Evolutionary conservation across 2,329 filamentous ascomycete genomes (phyloP), one percentile per base, ranked within the genome.

Genomic region (Aureobasidium subglaciale): DNA sequence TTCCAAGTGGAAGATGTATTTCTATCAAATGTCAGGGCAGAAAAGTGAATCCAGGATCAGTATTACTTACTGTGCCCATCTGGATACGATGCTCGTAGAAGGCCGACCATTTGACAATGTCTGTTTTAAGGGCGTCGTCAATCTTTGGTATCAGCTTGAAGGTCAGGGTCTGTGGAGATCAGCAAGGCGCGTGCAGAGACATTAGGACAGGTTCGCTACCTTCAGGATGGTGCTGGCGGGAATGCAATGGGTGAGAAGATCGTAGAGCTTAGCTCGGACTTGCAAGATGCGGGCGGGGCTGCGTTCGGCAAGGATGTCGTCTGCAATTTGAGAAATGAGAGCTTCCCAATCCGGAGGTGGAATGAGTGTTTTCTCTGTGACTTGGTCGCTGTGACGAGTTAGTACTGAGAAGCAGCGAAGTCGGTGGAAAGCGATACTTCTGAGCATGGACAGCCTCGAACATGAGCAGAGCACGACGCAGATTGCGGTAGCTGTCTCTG

Each of bases 331-430:
- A 5, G 82, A 79, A 62, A 99, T 91, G 59, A 99, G 79, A 0
- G 90, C 88, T 69, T 99, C 93, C 91, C 93, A 99, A 65, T 99
- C 93, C 1, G 95, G 91, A 0, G 92, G 93, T 10, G 92, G 92
- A 59, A 99, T 96, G 4, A 85, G 83, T 3, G 92, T 97, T 60
- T 79, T 84, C 62, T 96, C 90, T 49, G 86, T 87, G 16, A 96
- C 84, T 74, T 88, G 93, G 70, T 97, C 92, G 71, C 92, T 96
- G 65, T 55, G 45, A 40, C 22, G 53, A 32, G n/a, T 54, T 10
- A 54, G 50, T 29, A 35, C 18, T 6, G 24, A 20, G 4, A 13
- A n/a, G 29, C 64, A 75, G 62, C 76, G 69, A 58, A 45, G n/a
- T 48, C 13, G 30, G 42, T 34, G 15, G 34, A 13, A 8, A 16